Percentiles rank a stretch among this genome's conserved stretches.
Evolutionary conservation across 225 moss, liverwort and hornwort species (phyloP).

Genomic region (Straminergon stramineum): DNA sequence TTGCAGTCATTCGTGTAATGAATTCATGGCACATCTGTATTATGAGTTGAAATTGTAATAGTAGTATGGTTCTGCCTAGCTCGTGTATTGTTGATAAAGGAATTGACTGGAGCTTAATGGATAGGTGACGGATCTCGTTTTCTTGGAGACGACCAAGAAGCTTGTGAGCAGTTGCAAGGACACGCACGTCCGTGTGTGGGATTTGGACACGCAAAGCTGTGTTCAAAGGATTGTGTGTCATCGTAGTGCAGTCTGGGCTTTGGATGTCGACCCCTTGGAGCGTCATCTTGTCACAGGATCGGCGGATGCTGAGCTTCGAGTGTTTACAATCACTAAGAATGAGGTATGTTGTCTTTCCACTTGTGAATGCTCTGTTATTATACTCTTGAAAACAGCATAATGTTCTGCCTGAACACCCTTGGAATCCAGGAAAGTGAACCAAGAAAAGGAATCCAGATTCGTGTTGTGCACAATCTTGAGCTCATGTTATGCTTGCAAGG

Average conservation of each 20-base stretch:
- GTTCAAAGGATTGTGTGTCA: conserved; percentile 89
- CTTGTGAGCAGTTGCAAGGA: conserved; percentile 89
- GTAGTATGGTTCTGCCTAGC: not conserved
- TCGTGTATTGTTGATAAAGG: not conserved
- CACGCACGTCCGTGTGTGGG: conserved; percentile 91
- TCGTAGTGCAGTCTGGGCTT: conserved; percentile 87
- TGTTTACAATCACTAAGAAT: conserved; percentile 37
- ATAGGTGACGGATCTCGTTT: conserved; percentile 89
- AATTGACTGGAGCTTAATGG: not conserved
- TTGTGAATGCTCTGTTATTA: not conserved
- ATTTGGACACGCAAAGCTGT: conserved; percentile 93
- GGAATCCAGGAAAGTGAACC: not conserved
- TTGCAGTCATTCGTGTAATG: not conserved
- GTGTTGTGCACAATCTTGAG: not conserved
- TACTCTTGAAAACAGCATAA: not conserved
- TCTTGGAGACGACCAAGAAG: conserved; percentile 70
- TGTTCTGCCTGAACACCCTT: not conserved
- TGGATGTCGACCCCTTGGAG: conserved; percentile 72
- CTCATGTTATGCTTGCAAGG: not conserved
- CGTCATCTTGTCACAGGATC: conserved; percentile 86
- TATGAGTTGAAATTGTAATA: not conserved
- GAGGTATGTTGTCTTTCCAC: conserved; percentile 12
- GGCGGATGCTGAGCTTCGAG: conserved; percentile 70
- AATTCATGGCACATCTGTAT: not conserved
- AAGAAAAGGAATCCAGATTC: not conserved